These are phyloP conservation scores for Candida tibetensis DNA, from an alignment of 805 yeast species.

Conservation along the genomic window DNA sequence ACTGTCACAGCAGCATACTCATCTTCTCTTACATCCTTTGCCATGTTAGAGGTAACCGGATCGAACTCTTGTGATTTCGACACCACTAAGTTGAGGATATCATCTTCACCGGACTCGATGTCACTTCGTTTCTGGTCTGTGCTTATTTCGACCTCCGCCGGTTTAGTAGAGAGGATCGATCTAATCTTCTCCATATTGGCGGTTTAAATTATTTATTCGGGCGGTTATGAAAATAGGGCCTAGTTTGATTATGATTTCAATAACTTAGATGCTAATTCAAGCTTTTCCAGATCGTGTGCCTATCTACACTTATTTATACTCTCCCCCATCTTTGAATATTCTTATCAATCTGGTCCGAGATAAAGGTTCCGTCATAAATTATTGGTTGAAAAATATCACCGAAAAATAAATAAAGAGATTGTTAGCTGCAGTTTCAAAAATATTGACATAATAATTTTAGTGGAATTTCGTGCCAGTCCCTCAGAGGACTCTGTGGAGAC, in stretches of 20 bases:
- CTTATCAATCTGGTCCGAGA: too few relatives aligned
- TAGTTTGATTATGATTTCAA: neutral
- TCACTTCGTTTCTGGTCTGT: neutral
- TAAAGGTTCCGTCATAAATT: too few relatives aligned
- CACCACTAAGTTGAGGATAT: neutral
- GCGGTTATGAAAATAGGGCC: too few relatives aligned
- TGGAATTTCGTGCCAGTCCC: too few relatives aligned
- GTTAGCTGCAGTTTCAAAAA: too few relatives aligned
- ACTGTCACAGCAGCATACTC: constrained; percentile 42
- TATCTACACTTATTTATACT: too few relatives aligned
- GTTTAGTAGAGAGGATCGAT: neutral
- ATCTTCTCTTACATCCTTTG: constrained; percentile 22
- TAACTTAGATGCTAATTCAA: neutral
- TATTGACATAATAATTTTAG: too few relatives aligned
- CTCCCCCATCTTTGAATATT: too few relatives aligned
- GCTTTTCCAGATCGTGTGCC: neutral
- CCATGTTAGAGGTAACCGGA: constrained; percentile 27
- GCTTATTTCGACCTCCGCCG: neutral
- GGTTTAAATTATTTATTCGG: neutral
- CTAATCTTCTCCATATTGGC: constrained; percentile 2
- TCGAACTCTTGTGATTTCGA: constrained; percentile 32
- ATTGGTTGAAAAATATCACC: too few relatives aligned
- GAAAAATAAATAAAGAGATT: too few relatives aligned
- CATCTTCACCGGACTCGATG: constrained; percentile 1
- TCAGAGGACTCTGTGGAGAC: too few relatives aligned